These are phyloP conservation scores for Trichosporon coremiiforme DNA, from an alignment of 1,284 basidiomycete species.

Conservation along the genomic window DNA sequence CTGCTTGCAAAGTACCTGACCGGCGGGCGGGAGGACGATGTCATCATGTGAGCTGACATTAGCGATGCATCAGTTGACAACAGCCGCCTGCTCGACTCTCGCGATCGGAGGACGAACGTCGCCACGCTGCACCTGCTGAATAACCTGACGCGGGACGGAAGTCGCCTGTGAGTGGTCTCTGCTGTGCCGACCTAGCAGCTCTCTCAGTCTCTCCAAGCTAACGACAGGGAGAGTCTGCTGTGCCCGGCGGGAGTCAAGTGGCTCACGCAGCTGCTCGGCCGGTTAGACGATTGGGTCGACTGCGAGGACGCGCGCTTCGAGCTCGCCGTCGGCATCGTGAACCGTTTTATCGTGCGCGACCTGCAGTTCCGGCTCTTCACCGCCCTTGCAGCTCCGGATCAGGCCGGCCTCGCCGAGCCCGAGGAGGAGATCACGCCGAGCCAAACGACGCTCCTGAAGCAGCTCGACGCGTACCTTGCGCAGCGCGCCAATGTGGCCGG, in stretches of 20 bases:
- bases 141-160: conserved; percentile 67
- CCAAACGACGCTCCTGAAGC: conserved; percentile 79
- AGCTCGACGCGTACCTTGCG: conserved; percentile 75
- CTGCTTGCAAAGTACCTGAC: conserved; percentile 40
- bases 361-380: conserved; percentile 36
- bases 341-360: conserved; percentile 53
- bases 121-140: conserved; percentile 70
- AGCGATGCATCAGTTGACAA: conserved; percentile 5
- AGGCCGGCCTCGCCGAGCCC: conserved; percentile 36
- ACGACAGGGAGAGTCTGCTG: conserved; percentile 29
- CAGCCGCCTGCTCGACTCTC: conserved; percentile 72
- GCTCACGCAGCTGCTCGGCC: conserved; percentile 57
- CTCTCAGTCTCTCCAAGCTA: background rate
- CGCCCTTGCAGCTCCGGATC: conserved; percentile 18
- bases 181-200: no score
- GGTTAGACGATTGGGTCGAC: conserved; percentile 68
- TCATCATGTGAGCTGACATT: conserved; percentile 70
- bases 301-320: conserved; percentile 69
- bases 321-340: conserved; percentile 65
- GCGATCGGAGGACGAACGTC: conserved; percentile 65
- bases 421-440: conserved; percentile 76
- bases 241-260: conserved; percentile 35
- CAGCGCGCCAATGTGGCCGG: conserved; percentile 16
- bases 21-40: conserved; percentile 54
- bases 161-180: conserved; percentile 67